A percentile compares a stretch with the other conserved stretches of the same genome.
Evolutionary conservation across 202 grass and related monocot genomes (phyloP).

Genomic region (Dendrocalamus latiflorus): DNA sequence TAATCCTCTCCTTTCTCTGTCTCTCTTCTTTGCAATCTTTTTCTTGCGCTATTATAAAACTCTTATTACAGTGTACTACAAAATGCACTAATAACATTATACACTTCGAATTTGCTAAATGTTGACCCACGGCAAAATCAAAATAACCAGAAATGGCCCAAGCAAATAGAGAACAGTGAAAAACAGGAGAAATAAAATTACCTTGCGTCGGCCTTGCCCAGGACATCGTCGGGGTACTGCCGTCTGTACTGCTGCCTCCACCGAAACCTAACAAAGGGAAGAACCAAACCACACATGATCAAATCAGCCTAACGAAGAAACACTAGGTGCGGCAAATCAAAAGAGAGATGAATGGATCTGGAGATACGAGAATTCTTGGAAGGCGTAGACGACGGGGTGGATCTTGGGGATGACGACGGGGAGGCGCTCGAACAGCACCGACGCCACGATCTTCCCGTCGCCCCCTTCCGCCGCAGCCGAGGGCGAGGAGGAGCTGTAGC

Average conservation of each 20-base stretch:
- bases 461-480: neutral
- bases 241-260: slow-evolving; percentile 88
- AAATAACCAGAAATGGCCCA: neutral
- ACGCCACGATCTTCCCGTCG: slow-evolving; percentile 66
- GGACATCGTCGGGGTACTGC: slow-evolving; percentile 81
- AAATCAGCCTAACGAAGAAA: too few relatives aligned
- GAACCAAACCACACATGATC: neutral
- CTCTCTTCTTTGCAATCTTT: neutral
- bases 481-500: slow-evolving; percentile 33
- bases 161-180: neutral
- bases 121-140: neutral
- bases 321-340: neutral
- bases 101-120: neutral
- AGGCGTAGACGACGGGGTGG: slow-evolving; percentile 81
- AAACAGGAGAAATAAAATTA: slow-evolving; percentile 7
- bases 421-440: slow-evolving; percentile 90
- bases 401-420: slow-evolving; percentile 92
- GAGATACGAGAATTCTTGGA: slow-evolving; percentile 89
- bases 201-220: slow-evolving; percentile 63
- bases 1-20: neutral
- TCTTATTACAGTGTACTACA: neutral
- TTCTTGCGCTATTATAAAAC: neutral
- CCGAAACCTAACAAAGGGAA: slow-evolving; percentile 59
- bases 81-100: neutral
- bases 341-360: neutral